Base-by-base conservation (phyloP, 2,329 filamentous ascomycete species). In the Alternaria postmessia region DNA sequence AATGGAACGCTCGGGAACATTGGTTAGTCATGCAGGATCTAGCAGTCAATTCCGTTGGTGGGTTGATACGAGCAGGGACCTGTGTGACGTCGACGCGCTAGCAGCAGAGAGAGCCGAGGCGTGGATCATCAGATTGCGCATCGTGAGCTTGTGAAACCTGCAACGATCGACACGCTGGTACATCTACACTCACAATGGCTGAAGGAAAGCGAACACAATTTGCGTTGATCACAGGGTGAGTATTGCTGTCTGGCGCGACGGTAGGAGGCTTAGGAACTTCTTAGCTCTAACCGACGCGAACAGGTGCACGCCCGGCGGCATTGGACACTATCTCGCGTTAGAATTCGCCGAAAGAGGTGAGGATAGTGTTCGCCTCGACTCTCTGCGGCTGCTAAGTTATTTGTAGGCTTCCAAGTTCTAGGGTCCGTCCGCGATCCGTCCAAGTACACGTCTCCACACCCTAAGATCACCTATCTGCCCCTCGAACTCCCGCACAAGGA, bases 261-360 rank as follows among this genome's bases (percentile, higher is more conserved):
- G 39, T 24, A 41, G 39, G 54, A 51, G 51, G 28, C 32, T 28
- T 32, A 18, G 41, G n/a, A 41, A 12, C n/a, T 36, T 38, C 2
- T 26, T 18, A 26, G 38, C 52, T 38, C 14, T 7, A 30, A 56
- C 67, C 71, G 39, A 75, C 62, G 36, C 28, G 30, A 61, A 26
- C 46, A 82, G 82, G 43, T 83, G 84, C 70, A 83, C 81, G 2
- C 82, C 85, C 7, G 85, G 85, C 39, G 85, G 85, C 47, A 88
- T 89, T 62, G 87, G 87, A 28, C 82, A 88, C 68, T 82, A 83
- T 16, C 80, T 89, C 14, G 85, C 86, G 1, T 79, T 81, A 18
- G 85, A 88, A 67, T 89, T 89, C 69, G 81, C 86, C 57, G 75
- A 73, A 30, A 74, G 79, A 67, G 80, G 80, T 75, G 26, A 36